These are phyloP conservation scores for Reticulascus tulasneorum DNA, from an alignment of 2,329 filamentous ascomycete species.

Conservation along the genomic window DNA sequence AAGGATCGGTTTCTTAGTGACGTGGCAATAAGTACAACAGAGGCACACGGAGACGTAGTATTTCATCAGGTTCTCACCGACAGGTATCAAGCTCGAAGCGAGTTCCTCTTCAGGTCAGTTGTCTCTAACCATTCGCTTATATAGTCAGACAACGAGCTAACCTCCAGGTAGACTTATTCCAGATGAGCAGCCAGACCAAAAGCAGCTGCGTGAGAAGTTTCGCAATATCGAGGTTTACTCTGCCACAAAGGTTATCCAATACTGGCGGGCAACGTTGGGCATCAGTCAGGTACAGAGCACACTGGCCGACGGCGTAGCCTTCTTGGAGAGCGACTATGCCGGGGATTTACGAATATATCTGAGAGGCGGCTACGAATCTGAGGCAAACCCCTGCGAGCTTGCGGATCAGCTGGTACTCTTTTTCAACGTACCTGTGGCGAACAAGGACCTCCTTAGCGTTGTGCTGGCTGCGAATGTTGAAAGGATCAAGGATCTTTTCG, in stretches of 20 bases:
- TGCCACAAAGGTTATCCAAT: neutral
- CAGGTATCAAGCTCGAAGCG: slow-evolving; percentile 2
- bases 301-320: slow-evolving; percentile 2
- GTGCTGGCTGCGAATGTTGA: slow-evolving; percentile 1
- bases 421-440: slow-evolving; percentile 1
- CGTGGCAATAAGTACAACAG: slow-evolving; percentile 2
- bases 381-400: slow-evolving; percentile 5
- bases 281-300: slow-evolving; percentile 1
- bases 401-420: slow-evolving; percentile 4
- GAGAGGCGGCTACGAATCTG: slow-evolving; percentile 1
- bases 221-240: slow-evolving; percentile 3
- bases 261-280: slow-evolving; percentile 4
- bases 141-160: neutral
- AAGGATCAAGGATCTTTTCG: slow-evolving; percentile 4
- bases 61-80: slow-evolving; percentile 1
- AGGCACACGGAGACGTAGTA: neutral
- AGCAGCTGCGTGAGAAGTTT: slow-evolving; percentile 1
- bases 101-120: slow-evolving; percentile 5
- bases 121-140: neutral
- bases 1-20: slow-evolving; percentile 3
- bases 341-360: slow-evolving; percentile 7
- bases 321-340: slow-evolving; percentile 6
- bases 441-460: slow-evolving; percentile 3
- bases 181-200: neutral
- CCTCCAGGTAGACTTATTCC: slow-evolving; percentile 2